phyloP scores from a whole-genome alignment of 1,139 yeast genomes.

The Saccharomyces pastorianus region DNA sequence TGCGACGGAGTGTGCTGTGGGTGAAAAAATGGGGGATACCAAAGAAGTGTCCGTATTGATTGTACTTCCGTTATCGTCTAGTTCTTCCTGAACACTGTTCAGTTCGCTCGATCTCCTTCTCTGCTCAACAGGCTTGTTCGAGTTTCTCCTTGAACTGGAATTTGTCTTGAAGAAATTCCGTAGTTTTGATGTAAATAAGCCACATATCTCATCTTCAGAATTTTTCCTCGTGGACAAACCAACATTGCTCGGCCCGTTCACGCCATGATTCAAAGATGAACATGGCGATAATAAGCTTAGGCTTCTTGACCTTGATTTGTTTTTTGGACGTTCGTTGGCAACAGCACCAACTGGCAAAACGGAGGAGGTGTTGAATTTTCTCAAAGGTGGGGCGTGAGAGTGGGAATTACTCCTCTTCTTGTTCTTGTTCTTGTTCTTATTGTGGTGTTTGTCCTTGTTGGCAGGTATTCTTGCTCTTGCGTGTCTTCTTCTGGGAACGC shows the following conservation, averaged over 20 bases:
- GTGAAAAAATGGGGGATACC: background rate
- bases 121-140: background rate
- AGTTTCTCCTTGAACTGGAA: constrained; percentile 2
- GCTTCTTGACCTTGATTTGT: constrained; percentile 5
- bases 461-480: constrained; percentile 27
- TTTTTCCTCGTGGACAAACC: background rate
- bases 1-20: background rate
- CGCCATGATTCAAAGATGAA: background rate
- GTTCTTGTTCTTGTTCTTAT: background rate
- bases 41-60: background rate
- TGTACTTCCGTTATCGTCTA: background rate
- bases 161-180: constrained; percentile 14
- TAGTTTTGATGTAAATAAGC: constrained; percentile 13
- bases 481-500: constrained; percentile 64
- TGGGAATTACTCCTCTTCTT: background rate
- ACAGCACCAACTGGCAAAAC: background rate
- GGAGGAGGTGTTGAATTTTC: background rate
- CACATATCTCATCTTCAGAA: constrained; percentile 4
- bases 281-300: background rate
- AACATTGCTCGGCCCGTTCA: background rate
- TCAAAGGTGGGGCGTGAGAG: background rate
- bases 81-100: background rate
- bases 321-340: constrained; percentile 2
- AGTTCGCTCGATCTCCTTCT: background rate
- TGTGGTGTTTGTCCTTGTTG: background rate